Base-by-base conservation (phyloP, 1,284 basidiomycete species). In the Taiwanofungus camphoratus region DNA sequence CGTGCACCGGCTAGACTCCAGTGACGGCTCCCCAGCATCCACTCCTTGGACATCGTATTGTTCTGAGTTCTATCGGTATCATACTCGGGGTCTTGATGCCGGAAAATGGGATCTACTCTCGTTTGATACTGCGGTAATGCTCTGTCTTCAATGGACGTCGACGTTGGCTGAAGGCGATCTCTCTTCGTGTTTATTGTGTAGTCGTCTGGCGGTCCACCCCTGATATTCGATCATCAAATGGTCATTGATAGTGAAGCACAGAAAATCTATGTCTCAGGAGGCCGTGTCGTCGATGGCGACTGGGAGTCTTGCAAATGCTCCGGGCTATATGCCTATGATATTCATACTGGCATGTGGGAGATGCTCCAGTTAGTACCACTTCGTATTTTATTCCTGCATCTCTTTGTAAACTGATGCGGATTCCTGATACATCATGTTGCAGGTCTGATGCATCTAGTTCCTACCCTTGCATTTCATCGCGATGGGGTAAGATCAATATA, bases 141-240 rank as follows among this genome's bases (percentile, higher is more conserved):
- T n/a, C 18, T 9, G 11, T 27, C 13, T 27, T 7, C 26, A 27
- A 27, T 13, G 13, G 26, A 27, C 7, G 26, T 7, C 26, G 13
- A 33, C 11, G 19, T 32, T 33, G 36, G n/a, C n/a, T n/a, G n/a
- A n/a, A n/a, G n/a, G n/a, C n/a, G n/a, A 30, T 20, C 31, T 49
- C 18, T 16, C 12, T 13, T 32, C 13, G 20, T 7, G 20, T 9
- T 20, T 36, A 33, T 22, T 41, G 27, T 34, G 11, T 46, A 86
- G 83, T 58, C 67, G 3, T 70, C 74, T 5, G 79, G 80, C 8
- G 87, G 87, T 1, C 88, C 88, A 4, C 79, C 82, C 2, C 67
- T 90, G 26, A 68, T 90, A 39, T 87, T 81, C 52, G 88, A 91
- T 58, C 88, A 90, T 55, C 84, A 88, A 57, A 85, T 92, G 77